These are phyloP conservation scores for Fusarium sp. DNA, from an alignment of 2,329 filamentous ascomycete species.

Conservation along the genomic window DNA sequence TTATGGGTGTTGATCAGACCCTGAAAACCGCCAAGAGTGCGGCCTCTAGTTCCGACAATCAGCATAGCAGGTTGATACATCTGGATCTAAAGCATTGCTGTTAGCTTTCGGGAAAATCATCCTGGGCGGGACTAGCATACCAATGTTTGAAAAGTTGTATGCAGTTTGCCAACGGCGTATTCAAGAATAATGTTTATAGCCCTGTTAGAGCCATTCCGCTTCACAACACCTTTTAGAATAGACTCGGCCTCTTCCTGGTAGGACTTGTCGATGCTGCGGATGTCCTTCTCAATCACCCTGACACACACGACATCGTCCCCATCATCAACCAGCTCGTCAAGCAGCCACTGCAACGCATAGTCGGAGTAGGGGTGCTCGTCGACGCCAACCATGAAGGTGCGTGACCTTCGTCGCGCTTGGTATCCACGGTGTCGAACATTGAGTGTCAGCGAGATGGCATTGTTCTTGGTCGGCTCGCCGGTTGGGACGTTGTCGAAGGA, in stretches of 20 bases:
- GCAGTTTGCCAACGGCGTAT: conserved; percentile 88
- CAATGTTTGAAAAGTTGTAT: conserved; percentile 90
- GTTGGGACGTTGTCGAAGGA: conserved; percentile 69
- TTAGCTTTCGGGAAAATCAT: conserved; percentile 2
- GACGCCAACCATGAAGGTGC: conserved; percentile 90
- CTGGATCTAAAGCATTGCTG: conserved; percentile 71
- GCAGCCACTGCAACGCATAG: conserved; percentile 90
- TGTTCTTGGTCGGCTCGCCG: conserved; percentile 68
- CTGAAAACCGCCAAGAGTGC: conserved; percentile 86
- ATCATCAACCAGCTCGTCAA: conserved; percentile 92
- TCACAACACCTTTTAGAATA: conserved; percentile 79
- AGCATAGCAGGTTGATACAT: conserved; percentile 93
- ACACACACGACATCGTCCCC: conserved; percentile 94
- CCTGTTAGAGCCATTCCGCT: conserved; percentile 81
- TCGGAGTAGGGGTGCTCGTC: conserved; percentile 94
- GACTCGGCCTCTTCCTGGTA: conserved; percentile 82
- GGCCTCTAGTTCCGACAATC: conserved; percentile 87
- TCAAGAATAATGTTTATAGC: conserved; percentile 88
- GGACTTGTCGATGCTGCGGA: conserved; percentile 73
- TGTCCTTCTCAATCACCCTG: conserved; percentile 85
- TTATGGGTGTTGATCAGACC: conserved; percentile 81
- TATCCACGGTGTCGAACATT: conserved; percentile 90
- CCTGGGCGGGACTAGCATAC: conserved; percentile 59
- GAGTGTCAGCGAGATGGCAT: conserved; percentile 78
- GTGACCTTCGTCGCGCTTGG: conserved; percentile 80